These are phyloP conservation scores for Ophiostoma sp. DNA, from an alignment of 2,329 filamentous ascomycete genomes.

Conservation along the genomic window DNA sequence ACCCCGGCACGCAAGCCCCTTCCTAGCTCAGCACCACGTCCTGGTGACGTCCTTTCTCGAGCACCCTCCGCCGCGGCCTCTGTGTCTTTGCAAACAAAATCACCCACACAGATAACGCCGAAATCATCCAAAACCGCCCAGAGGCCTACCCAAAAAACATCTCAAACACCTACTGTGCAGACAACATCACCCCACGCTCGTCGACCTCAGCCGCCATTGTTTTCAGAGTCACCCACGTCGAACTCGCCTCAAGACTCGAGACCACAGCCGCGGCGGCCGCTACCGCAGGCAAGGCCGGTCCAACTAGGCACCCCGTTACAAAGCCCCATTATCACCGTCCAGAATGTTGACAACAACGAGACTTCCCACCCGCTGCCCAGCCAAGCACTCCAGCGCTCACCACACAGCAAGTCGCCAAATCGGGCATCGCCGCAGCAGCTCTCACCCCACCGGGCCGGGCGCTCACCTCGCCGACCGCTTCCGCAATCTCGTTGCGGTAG, in stretches of 20 bases:
- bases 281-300: background rate
- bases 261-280: background rate
- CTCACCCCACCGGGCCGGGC: background rate
- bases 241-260: background rate
- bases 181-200: background rate
- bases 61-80: background rate
- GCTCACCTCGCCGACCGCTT: background rate
- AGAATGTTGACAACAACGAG: conserved; percentile 1
- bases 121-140: background rate
- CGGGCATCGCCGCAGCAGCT: background rate
- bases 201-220: background rate
- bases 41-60: background rate
- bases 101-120: background rate
- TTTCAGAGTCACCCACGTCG: conserved; percentile 4
- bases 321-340: background rate
- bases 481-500: background rate
- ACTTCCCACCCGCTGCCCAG: background rate
- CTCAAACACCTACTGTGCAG: background rate
- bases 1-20: background rate
- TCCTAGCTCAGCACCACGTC: background rate
- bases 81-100: background rate
- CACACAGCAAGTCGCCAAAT: background rate
- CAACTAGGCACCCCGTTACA: background rate
- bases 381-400: background rate
- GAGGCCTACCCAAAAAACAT: background rate